Conservation (phyloP, 1,139 yeast genomes). For the Arxiozyma bovina region DNA sequence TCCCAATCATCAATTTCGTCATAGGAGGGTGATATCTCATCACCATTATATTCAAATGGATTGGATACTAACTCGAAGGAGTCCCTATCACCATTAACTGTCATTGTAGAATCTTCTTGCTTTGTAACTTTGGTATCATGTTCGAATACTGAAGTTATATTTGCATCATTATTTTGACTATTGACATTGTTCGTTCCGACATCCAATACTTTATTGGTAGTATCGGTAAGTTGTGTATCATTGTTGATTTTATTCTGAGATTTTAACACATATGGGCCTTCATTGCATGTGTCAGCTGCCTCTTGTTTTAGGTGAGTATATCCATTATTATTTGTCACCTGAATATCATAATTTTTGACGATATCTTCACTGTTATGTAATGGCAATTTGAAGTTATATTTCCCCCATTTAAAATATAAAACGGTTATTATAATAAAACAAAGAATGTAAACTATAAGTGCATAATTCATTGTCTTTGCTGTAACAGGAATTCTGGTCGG, state of each 20-base stretch:
- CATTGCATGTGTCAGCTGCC: not conserved
- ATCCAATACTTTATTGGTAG: not conserved
- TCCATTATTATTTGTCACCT: not conserved
- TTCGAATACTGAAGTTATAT: not conserved
- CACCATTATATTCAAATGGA: constrained; percentile 2
- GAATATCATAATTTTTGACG: not conserved
- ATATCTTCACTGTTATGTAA: constrained; percentile 1
- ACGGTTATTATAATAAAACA: constrained; percentile 43
- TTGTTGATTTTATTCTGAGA: not conserved
- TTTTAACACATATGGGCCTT: not conserved
- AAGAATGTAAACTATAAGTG: constrained; percentile 48
- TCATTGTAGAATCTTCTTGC: not conserved
- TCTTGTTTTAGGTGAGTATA: not conserved
- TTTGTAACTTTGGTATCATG: not conserved
- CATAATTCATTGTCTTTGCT: constrained; percentile 62
- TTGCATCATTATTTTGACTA: not conserved
- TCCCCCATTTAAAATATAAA: constrained; percentile 55
- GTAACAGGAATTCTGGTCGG: constrained; percentile 68
- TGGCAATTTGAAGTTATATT: constrained; percentile 54
- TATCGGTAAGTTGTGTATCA: not conserved
- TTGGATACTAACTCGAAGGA: constrained; percentile 1
- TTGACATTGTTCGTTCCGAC: no score
- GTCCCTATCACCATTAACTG: not conserved
- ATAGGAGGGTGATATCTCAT: not conserved
- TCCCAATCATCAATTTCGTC: not conserved